A percentile compares a stretch with the other conserved stretches of the same genome.
phyloP scores from a whole-genome alignment of 1,284 basidiomycete genomes.

The Cutaneotrichosporon mucoides region DNA sequence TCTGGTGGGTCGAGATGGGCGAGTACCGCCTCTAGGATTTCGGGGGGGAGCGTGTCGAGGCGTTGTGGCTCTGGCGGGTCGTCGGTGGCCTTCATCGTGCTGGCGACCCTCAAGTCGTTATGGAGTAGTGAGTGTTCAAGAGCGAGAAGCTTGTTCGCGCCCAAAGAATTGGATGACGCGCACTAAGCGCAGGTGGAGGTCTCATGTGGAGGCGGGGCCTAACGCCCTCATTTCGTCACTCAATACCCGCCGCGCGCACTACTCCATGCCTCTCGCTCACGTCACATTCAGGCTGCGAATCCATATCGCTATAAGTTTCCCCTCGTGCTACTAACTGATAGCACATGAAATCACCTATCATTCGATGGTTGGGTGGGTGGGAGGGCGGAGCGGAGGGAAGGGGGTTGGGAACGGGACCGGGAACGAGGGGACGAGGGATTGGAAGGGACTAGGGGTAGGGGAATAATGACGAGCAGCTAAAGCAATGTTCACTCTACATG shows the following conservation, averaged over 20 bases:
- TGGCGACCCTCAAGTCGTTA: neutral
- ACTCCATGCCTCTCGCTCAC: too few relatives aligned
- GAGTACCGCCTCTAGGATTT: conserved; percentile 5
- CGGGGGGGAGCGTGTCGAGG: conserved; percentile 1
- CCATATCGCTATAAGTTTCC: conserved; percentile 1
- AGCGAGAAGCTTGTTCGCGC: neutral
- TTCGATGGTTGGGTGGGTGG: neutral
- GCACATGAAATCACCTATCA: neutral
- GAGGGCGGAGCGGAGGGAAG: neutral
- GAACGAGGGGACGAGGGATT: neutral
- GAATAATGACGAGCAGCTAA: neutral
- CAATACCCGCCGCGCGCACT: too few relatives aligned
- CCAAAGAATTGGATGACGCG: too few relatives aligned
- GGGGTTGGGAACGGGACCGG: neutral
- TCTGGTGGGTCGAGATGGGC: neutral
- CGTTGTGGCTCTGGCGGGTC: neutral
- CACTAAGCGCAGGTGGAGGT: too few relatives aligned
- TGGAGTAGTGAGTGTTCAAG: neutral
- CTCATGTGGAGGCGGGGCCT: too few relatives aligned
- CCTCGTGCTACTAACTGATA: neutral
- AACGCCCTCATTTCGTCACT: too few relatives aligned
- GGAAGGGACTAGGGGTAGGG: neutral
- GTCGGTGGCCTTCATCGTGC: neutral
- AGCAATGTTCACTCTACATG: neutral
- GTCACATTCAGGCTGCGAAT: neutral